These are phyloP conservation scores for Geum urbanum DNA, from an alignment of 306 rosid genomes.

Conservation along the genomic window DNA sequence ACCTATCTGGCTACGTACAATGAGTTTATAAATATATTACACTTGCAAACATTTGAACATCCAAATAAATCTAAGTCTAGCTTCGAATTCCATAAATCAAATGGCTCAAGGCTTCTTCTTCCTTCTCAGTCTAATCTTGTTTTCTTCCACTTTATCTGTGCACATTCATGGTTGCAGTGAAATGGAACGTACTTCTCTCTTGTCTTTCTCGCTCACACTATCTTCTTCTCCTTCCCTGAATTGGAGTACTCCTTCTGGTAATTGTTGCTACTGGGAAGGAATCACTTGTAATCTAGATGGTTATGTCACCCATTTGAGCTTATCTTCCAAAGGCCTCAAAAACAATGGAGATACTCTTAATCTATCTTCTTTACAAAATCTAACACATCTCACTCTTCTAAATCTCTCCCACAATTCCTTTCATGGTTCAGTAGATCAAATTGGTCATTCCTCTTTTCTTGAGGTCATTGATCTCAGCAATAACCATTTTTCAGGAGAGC, in stretches of 20 bases:
- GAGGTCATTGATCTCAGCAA: background rate
- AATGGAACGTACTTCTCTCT: background rate
- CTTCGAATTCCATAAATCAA: no score
- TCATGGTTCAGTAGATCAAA: background rate
- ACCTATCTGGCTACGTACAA: no score
- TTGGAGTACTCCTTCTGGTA: background rate
- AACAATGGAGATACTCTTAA: background rate
- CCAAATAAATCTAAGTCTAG: no score
- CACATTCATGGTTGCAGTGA: background rate
- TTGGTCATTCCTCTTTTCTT: background rate
- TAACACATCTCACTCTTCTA: background rate
- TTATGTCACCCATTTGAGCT: background rate
- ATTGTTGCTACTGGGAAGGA: background rate
- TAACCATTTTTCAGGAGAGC: background rate
- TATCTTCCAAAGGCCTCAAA: background rate
- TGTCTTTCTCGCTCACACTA: background rate
- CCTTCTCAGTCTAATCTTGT: background rate
- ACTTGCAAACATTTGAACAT: no score
- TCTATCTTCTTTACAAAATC: background rate
- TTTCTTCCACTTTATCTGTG: background rate
- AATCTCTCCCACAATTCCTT: background rate
- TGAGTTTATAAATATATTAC: no score
- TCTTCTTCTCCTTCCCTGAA: background rate
- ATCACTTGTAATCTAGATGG: background rate
- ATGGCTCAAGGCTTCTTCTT: background rate